Percentiles rank a stretch among this genome's conserved stretches.
Conservation (phyloP, 2,329 filamentous ascomycete genomes). For the Paramyrothecium roridum region DNA sequence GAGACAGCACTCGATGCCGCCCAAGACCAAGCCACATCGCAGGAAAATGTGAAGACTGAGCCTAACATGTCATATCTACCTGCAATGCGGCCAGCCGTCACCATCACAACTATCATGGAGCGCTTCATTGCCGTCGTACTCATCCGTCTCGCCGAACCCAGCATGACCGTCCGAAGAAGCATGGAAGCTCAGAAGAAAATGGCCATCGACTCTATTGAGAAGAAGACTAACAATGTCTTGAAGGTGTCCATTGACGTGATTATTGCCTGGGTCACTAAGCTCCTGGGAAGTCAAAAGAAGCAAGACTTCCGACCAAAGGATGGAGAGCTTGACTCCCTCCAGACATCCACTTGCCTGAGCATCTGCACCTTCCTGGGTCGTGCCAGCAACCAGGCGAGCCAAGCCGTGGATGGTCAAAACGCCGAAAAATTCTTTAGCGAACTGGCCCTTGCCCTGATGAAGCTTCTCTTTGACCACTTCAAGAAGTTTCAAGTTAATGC, state of each 20-base stretch:
- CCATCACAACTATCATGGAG: constrained; percentile 88
- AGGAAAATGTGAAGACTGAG: constrained; percentile 78
- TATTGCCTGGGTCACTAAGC: constrained; percentile 70
- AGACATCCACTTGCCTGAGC: constrained; percentile 79
- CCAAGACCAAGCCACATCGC: constrained; percentile 67
- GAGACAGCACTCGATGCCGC: constrained; percentile 68
- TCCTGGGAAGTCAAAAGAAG: constrained; percentile 77
- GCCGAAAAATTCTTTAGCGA: constrained; percentile 79
- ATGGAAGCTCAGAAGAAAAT: constrained; percentile 80
- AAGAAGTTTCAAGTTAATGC: constrained; percentile 92
- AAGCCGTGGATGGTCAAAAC: constrained; percentile 79
- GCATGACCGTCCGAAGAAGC: constrained; percentile 83
- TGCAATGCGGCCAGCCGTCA: constrained; percentile 76
- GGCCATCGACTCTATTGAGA: constrained; percentile 76
- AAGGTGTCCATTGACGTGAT: constrained; percentile 62
- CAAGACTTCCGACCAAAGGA: constrained; percentile 88
- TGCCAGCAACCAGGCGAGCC: constrained; percentile 58
- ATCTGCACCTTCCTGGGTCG: constrained; percentile 78
- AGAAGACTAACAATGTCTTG: constrained; percentile 67
- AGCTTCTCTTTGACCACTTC: constrained; percentile 85
- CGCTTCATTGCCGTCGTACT: constrained; percentile 89
- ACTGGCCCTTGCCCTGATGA: constrained; percentile 74
- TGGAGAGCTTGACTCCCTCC: constrained; percentile 72
- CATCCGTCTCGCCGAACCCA: constrained; percentile 82
- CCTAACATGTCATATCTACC: constrained; percentile 85